Evolutionary conservation across 1,139 yeast genomes (phyloP).

Genomic region (Candida pseudoviswanathii): DNA sequence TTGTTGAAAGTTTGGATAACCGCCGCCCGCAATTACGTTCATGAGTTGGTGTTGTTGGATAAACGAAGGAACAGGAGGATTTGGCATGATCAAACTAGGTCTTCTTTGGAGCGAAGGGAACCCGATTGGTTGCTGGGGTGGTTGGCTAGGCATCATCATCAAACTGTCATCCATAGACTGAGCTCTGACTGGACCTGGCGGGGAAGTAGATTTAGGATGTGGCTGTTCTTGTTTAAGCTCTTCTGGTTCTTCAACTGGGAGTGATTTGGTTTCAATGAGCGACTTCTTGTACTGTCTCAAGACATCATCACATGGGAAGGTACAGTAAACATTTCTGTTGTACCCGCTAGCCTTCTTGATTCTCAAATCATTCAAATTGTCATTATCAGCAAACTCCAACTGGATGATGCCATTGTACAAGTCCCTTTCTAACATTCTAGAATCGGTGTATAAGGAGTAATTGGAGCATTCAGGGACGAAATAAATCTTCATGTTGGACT

Average conservation of each 20-base stretch:
- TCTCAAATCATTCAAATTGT: slow-evolving; percentile 7
- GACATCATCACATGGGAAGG: slow-evolving; percentile 27
- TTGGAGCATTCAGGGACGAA: slow-evolving; percentile 34
- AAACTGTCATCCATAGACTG: slow-evolving; percentile 5
- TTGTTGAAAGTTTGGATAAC: not conserved
- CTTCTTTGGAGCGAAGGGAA: slow-evolving; percentile 2
- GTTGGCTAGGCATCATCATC: slow-evolving; percentile 1
- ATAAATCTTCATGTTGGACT: slow-evolving; percentile 52
- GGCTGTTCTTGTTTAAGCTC: not conserved
- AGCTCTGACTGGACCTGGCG: not conserved
- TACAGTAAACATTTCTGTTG: slow-evolving; percentile 20
- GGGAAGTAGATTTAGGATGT: not conserved
- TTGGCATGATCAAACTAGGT: slow-evolving; percentile 2
- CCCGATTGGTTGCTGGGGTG: not conserved
- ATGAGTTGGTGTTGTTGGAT: slow-evolving; percentile 1
- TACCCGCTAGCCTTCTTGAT: slow-evolving; percentile 6
- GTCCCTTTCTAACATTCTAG: slow-evolving; percentile 54
- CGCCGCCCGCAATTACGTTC: not conserved
- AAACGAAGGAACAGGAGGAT: slow-evolving; percentile 1
- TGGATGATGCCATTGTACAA: slow-evolving; percentile 51
- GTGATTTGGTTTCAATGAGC: slow-evolving; percentile 9
- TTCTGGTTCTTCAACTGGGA: not conserved
- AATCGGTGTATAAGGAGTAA: slow-evolving; percentile 51
- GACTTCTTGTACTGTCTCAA: slow-evolving; percentile 20
- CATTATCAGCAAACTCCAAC: slow-evolving; percentile 17